These are phyloP conservation scores for Nakataea oryzae DNA, from an alignment of 2,329 filamentous ascomycete species.

Conservation along the genomic window DNA sequence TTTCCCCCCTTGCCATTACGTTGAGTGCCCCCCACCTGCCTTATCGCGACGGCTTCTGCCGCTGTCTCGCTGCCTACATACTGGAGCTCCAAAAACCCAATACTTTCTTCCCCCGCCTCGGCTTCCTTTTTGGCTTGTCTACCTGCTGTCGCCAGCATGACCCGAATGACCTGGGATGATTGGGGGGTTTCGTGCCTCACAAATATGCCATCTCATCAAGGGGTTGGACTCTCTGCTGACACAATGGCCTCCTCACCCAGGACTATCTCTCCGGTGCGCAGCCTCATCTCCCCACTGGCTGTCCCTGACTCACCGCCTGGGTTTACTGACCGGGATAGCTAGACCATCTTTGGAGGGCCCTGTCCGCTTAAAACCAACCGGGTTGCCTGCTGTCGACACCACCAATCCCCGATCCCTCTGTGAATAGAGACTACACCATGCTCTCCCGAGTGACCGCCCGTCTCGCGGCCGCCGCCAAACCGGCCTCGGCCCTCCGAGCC, in stretches of 20 bases:
- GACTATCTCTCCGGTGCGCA: constrained; percentile 67
- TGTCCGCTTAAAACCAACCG: constrained; percentile 29
- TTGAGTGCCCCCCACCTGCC: not conserved
- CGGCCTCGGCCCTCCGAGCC: constrained; percentile 26
- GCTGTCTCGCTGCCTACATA: too few species aligned
- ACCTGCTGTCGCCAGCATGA: not conserved
- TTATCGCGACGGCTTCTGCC: not conserved
- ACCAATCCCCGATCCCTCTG: not conserved
- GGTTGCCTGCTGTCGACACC: not conserved
- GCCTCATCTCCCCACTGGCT: constrained; percentile 1
- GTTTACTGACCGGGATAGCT: constrained; percentile 20
- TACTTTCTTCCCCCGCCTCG: too few species aligned
- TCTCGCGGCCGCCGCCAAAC: constrained; percentile 31
- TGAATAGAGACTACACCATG: constrained; percentile 33
- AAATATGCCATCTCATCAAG: not conserved
- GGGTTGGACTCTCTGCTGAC: constrained; percentile 3
- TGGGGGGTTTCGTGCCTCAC: too few species aligned
- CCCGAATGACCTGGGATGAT: not conserved
- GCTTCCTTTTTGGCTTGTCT: not conserved
- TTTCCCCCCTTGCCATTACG: not conserved
- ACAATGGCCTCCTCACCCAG: constrained; percentile 24
- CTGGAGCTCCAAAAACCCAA: not conserved
- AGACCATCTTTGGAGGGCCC: constrained; percentile 46
- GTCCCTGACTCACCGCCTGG: constrained; percentile 31
- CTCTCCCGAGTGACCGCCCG: constrained; percentile 45